Evolutionary conservation across 1,284 basidiomycete genomes (phyloP), one percentile per base, ranked within the genome.

Genomic region (Golubevia sp.): DNA sequence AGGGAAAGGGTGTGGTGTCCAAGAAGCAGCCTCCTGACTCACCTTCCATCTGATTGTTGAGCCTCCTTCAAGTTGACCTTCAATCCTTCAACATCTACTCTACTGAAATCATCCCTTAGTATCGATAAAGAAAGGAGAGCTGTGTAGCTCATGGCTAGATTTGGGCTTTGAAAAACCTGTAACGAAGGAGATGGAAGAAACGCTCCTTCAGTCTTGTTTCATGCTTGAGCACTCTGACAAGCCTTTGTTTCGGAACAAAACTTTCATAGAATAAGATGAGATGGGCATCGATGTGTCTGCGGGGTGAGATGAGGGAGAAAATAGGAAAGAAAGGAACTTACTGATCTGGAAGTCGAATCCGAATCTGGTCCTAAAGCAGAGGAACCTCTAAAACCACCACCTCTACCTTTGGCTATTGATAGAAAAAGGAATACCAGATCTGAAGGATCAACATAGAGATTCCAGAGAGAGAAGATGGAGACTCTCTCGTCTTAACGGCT

Each of bases 381-480:
- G 51, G 92, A 90, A 3, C 92, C 91, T 67, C 88, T 86, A 77
- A 94, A 95, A 1, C 92, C 93, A 58, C 91, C 88, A 1, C 88
- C 88, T 70, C 89, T 85, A 54, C 77, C 74, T 8, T 88, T 87
- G 44, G 80, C 90, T 90, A 66, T 23, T 50, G 48, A n/a, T n/a
- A 53, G 7, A 55, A 13, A 54, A 34, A 20, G 26, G 0, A 54
- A 30, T 13, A 24, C 25, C 21, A 34, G 11, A 50, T 25, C 49
- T 30, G 59, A 27, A 51, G 23, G 38, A 49, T 13, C 48, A 26
- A 48, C 27, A 30, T 15, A 18, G 7, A 52, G 48, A 15, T 26
- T 25, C n/a, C 7, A n/a, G 15, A 18, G 23, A 52, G 54, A 34
- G 62, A 49, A 26, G 48, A 48, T 49, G 6, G 50, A n/a, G n/a